A percentile compares a stretch with the other conserved stretches of the same genome.
Conservation (phyloP, 371 early-diverging fungal species). For the Mucor racemosus region DNA sequence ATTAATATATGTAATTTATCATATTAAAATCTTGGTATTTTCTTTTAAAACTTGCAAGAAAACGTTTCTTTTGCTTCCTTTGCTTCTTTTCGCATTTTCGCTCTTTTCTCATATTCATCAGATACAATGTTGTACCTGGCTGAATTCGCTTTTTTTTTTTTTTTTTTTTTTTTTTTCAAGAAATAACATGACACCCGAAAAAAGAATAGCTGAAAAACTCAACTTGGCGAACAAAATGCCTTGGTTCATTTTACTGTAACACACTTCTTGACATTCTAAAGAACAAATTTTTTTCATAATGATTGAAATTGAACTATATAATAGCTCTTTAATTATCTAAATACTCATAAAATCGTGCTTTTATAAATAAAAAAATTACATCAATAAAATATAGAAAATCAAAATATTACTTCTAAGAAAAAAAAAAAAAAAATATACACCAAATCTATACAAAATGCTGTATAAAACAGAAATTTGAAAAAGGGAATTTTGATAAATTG, state of each 20-base stretch:
- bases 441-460: not conserved
- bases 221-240: constrained; percentile 1
- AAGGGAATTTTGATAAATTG: not conserved
- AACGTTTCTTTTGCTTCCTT: not conserved
- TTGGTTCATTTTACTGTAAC: constrained; percentile 15
- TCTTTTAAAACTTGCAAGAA: not conserved
- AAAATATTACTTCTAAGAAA: too few relatives aligned
- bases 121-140: not conserved
- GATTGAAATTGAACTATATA: not conserved
- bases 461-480: constrained; percentile 8
- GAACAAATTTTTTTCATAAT: not conserved
- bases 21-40: constrained; percentile 2
- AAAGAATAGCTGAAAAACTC: not conserved
- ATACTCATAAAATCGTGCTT: too few relatives aligned
- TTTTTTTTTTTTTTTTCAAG: too few relatives aligned
- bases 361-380: too few relatives aligned
- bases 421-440: too few relatives aligned
- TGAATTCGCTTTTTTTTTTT: not conserved
- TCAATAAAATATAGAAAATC: too few relatives aligned
- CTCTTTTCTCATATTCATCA: too few relatives aligned
- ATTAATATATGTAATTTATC: constrained; percentile 13
- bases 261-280: constrained; percentile 27
- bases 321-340: too few relatives aligned
- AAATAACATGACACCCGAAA: not conserved
- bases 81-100: not conserved